These are phyloP conservation scores for Tetrahymena borealis DNA, from an alignment of 73 alveolate genomes.

Conservation along the genomic window DNA sequence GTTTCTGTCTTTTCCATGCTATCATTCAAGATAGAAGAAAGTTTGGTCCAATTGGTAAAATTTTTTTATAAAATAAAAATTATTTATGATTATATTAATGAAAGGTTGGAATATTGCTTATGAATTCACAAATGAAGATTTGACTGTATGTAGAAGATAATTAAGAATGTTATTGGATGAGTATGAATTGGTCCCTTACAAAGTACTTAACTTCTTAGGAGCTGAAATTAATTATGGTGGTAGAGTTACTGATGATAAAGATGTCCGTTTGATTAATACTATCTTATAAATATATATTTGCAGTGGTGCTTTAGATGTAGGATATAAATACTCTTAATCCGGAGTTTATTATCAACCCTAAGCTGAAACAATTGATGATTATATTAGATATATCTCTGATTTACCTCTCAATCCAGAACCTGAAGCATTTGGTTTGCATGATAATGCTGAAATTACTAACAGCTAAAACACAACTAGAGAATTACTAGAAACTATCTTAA, in stretches of 20 bases:
- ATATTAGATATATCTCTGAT: conserved; percentile 85
- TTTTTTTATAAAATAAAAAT: neutral
- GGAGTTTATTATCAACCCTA: neutral
- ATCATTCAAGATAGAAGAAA: conserved; percentile 97
- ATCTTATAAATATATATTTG: conserved; percentile 82
- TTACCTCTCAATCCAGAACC: conserved; percentile 95
- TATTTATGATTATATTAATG: neutral
- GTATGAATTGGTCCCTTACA: conserved; percentile 88
- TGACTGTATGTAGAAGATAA: conserved; percentile 96
- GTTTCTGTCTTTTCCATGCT: conserved; percentile 99
- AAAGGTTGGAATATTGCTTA: conserved; percentile 99
- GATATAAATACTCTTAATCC: conserved; percentile 28
- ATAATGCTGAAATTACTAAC: conserved; percentile 98
- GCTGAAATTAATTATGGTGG: conserved; percentile 99
- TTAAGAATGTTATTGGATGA: conserved; percentile 97
- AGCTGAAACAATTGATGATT: conserved; percentile 27
- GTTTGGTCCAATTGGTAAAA: conserved; percentile 95
- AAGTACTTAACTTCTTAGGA: conserved; percentile 95
- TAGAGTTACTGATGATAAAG: conserved; percentile 98
- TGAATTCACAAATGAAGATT: conserved; percentile 99
- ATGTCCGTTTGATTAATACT: conserved; percentile 87
- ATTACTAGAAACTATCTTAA: conserved; percentile 74
- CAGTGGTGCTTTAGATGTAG: conserved; percentile 84
- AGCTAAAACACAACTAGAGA: conserved; percentile 85
- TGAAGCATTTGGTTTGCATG: conserved; percentile 98